phyloP scores from a whole-genome alignment of 2,329 filamentous ascomycete species.

The Chlorencoelia australis region DNA sequence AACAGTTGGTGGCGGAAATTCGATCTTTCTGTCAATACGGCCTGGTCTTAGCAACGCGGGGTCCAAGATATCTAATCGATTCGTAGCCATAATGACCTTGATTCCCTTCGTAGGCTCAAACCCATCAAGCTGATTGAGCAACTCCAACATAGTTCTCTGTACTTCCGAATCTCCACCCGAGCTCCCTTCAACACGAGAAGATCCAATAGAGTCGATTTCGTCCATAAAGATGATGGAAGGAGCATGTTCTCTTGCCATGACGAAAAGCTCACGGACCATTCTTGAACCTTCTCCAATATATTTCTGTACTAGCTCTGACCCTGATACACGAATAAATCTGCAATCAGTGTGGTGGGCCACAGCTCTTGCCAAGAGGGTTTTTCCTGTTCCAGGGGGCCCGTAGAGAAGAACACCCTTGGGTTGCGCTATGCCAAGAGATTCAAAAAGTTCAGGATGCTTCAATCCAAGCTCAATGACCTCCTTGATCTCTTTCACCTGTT shows the following conservation, averaged over 20 bases:
- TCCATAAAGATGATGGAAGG: slow-evolving; percentile 99
- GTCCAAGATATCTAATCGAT: slow-evolving; percentile 93
- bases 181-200: slow-evolving; percentile 89
- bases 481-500: slow-evolving; percentile 99
- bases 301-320: slow-evolving; percentile 94
- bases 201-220: slow-evolving; percentile 98
- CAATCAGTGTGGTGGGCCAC: slow-evolving; percentile 98
- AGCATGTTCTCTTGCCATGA: slow-evolving; percentile 97
- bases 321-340: slow-evolving; percentile 96
- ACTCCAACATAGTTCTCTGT: slow-evolving; percentile 95
- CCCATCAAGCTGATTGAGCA: slow-evolving; percentile 95
- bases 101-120: slow-evolving; percentile 99
- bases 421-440: slow-evolving; percentile 96
- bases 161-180: slow-evolving; percentile 96
- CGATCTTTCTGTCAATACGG: slow-evolving; percentile 96
- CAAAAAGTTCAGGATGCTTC: slow-evolving; percentile 97
- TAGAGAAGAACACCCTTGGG: slow-evolving; percentile 96
- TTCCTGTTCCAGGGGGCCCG: slow-evolving; percentile 92
- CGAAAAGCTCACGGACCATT: slow-evolving; percentile 98
- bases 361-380: slow-evolving; percentile 88
- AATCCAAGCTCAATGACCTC: slow-evolving; percentile 98
- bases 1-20: slow-evolving; percentile 93
- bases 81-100: slow-evolving; percentile 99
- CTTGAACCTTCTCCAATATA: slow-evolving; percentile 97
- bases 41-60: slow-evolving; percentile 91